phyloP scores from a whole-genome alignment of 2,329 filamentous ascomycete genomes.

The Biscogniauxia marginata region DNA sequence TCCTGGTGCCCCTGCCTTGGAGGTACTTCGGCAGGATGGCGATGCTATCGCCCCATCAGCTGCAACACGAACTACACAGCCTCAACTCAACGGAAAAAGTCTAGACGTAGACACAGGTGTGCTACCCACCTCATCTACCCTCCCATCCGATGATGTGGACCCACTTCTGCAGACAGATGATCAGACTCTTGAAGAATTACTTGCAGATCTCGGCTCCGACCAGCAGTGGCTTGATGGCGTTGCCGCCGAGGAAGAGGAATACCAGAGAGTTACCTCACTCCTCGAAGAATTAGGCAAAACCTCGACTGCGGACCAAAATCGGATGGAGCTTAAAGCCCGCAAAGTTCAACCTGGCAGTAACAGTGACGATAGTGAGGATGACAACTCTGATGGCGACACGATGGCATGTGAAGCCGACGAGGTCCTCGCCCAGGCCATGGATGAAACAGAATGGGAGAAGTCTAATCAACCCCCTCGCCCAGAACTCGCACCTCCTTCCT shows the following conservation, averaged over 20 bases:
- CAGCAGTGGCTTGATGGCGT: constrained; percentile 34
- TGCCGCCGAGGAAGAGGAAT: constrained; percentile 31
- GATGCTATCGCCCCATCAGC: constrained; percentile 18
- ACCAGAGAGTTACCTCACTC: constrained; percentile 32
- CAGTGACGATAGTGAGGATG: constrained; percentile 7
- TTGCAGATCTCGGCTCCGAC: constrained; percentile 41
- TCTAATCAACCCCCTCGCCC: constrained; percentile 14
- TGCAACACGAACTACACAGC: constrained; percentile 15
- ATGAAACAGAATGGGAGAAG: constrained; percentile 43
- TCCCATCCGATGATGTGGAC: constrained; percentile 33
- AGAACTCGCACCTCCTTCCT: neutral
- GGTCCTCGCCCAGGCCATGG: constrained; percentile 45
- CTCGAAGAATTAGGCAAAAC: constrained; percentile 33
- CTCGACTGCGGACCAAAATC: constrained; percentile 9
- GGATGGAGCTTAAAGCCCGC: neutral
- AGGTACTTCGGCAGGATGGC: constrained; percentile 2
- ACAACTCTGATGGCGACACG: constrained; percentile 50
- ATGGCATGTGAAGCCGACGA: constrained; percentile 46
- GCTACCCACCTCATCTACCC: constrained; percentile 3
- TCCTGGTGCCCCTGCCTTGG: constrained; percentile 1
- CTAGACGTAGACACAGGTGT: constrained; percentile 5
- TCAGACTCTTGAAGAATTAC: constrained; percentile 51
- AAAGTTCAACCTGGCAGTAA: neutral
- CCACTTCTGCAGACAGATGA: constrained; percentile 48
- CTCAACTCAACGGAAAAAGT: constrained; percentile 7